Conservation (phyloP, 169 alveolate genomes). For the Cryptosporidium meleagridis region DNA sequence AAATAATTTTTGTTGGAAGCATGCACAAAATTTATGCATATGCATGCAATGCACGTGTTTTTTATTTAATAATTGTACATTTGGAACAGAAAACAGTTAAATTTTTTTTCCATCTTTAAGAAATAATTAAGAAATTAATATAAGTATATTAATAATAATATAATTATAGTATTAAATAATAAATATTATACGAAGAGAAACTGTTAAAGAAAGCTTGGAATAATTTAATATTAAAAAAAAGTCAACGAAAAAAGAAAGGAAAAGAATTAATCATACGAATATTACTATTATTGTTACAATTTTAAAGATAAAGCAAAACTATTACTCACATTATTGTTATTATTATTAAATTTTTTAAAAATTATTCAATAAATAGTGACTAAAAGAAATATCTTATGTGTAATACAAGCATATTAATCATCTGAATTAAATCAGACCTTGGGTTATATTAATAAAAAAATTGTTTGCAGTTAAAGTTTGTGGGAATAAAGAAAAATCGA, state of each 20-base stretch:
- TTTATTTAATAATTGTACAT: neutral
- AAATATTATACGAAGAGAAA: neutral
- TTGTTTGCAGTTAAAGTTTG: neutral
- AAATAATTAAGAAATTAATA: neutral
- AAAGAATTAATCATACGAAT: too few species aligned
- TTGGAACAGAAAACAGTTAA: neutral
- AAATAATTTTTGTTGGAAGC: neutral
- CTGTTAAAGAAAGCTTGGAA: neutral
- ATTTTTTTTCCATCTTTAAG: neutral
- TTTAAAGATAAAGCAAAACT: neutral
- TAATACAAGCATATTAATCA: neutral
- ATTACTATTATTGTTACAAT: too few species aligned
- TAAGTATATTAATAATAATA: neutral
- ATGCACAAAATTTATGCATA: constrained; percentile 17
- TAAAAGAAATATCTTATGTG: neutral
- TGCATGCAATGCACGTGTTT: constrained; percentile 58
- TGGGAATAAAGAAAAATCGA: neutral
- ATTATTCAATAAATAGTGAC: too few species aligned
- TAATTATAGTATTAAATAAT: neutral
- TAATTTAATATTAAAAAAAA: too few species aligned
- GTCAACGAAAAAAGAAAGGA: too few species aligned
- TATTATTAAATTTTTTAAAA: too few species aligned
- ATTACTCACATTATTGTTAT: too few species aligned
- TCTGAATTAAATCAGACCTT: neutral
- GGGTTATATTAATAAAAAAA: neutral